Conservation (phyloP, 257 asterid genomes). For the Solanum pinnatisectum region DNA sequence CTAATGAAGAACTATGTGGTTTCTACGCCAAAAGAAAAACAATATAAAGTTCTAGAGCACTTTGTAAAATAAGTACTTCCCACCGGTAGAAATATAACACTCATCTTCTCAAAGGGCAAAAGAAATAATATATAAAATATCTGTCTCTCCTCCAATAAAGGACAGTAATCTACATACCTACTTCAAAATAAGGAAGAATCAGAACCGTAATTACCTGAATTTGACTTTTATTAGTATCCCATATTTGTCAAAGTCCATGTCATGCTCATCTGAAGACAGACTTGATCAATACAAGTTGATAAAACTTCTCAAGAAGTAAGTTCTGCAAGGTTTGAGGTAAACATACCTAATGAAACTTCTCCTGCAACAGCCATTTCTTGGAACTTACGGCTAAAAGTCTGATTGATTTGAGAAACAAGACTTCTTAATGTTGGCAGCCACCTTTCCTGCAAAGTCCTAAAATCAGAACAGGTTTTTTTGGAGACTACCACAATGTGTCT, state of each 20-base stretch:
- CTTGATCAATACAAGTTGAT: conserved; percentile 5
- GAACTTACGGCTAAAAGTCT: conserved; percentile 76
- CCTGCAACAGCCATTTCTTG: conserved; percentile 99
- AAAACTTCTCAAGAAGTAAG: neutral
- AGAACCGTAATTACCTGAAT: conserved; percentile 56
- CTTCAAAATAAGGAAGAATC: neutral
- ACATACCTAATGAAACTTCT: conserved; percentile 78
- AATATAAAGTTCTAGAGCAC: neutral
- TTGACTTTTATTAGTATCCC: conserved; percentile 92
- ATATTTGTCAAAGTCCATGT: conserved; percentile 71
- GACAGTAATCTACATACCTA: neutral
- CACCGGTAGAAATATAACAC: neutral
- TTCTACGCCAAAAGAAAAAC: neutral
- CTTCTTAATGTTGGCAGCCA: conserved; percentile 85
- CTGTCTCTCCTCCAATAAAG: neutral
- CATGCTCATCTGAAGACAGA: conserved; percentile 63
- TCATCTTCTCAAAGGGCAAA: neutral
- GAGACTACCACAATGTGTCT: neutral
- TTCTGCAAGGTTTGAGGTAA: neutral
- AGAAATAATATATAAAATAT: neutral
- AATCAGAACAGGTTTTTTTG: conserved; percentile 8
- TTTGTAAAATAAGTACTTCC: neutral
- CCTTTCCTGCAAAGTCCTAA: conserved; percentile 45
- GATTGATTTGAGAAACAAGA: conserved; percentile 72
- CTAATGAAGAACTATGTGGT: neutral